Evolutionary conservation across 2,329 filamentous ascomycete genomes (phyloP).

Genomic region (Stachybotrys chartarum): DNA sequence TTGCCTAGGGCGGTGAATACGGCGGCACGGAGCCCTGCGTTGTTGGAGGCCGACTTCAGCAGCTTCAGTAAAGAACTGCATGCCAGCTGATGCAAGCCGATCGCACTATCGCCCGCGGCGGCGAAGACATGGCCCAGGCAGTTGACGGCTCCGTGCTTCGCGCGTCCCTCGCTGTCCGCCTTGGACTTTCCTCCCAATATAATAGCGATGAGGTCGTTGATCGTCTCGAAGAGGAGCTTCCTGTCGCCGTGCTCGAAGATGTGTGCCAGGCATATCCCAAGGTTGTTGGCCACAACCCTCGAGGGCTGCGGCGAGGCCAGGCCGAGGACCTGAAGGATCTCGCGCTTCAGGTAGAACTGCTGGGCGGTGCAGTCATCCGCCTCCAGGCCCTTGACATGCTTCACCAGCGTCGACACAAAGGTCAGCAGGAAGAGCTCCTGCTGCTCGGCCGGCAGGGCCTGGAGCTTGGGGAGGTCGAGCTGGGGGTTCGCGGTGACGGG

Average conservation of each 20-base stretch:
- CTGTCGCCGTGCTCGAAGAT: slow-evolving; percentile 82
- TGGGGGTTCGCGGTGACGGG: slow-evolving; percentile 55
- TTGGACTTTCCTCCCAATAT: slow-evolving; percentile 67
- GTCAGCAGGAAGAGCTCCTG: slow-evolving; percentile 91
- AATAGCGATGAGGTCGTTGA: slow-evolving; percentile 77
- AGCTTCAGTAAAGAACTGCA: slow-evolving; percentile 69
- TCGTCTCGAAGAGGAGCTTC: slow-evolving; percentile 87
- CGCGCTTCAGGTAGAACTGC: slow-evolving; percentile 87
- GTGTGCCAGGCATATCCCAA: slow-evolving; percentile 76
- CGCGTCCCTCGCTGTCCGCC: slow-evolving; percentile 66
- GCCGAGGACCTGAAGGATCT: slow-evolving; percentile 88
- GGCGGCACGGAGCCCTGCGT: slow-evolving; percentile 76
- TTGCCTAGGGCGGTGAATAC: slow-evolving; percentile 70
- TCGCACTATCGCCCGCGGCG: slow-evolving; percentile 87
- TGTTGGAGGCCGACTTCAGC: slow-evolving; percentile 68
- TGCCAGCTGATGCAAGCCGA: slow-evolving; percentile 70
- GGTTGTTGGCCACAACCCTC: slow-evolving; percentile 80
- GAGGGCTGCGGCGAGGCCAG: slow-evolving; percentile 78
- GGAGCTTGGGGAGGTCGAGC: slow-evolving; percentile 84
- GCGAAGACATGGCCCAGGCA: slow-evolving; percentile 86
- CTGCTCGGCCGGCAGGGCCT: slow-evolving; percentile 84
- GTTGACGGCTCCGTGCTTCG: slow-evolving; percentile 80
- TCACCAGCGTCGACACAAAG: slow-evolving; percentile 75
- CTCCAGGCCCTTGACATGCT: slow-evolving; percentile 68
- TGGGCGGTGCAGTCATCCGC: slow-evolving; percentile 78